Conservation (phyloP, 768 basidiomycete species). For the Rhizopogon vesiculosus region DNA sequence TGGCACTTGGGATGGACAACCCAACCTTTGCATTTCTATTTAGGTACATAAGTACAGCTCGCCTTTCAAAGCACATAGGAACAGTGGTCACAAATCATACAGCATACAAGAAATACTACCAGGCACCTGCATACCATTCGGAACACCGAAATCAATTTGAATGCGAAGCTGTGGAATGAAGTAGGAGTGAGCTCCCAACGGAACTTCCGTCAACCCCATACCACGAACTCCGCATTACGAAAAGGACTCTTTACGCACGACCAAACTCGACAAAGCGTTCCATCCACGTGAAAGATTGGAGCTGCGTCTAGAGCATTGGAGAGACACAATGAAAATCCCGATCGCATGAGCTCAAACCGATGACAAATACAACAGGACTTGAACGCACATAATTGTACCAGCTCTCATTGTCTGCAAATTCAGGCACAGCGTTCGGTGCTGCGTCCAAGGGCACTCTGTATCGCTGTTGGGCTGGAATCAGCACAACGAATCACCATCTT, state of each 20-base stretch:
- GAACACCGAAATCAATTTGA: no score
- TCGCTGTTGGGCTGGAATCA: constrained; percentile 22
- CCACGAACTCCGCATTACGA: background rate
- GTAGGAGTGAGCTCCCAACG: no score
- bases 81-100: no score
- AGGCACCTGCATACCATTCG: no score
- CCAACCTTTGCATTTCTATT: no score
- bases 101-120: no score
- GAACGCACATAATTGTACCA: constrained; percentile 29
- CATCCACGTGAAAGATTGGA: no score
- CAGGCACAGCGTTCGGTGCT: constrained; percentile 23
- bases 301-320: constrained; percentile 7
- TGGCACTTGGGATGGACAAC: no score
- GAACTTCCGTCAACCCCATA: no score
- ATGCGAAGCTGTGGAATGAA: no score
- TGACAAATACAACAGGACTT: background rate
- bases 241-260: background rate
- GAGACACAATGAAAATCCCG: background rate
- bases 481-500: background rate
- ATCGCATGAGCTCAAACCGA: background rate
- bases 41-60: no score
- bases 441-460: constrained; percentile 23
- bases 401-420: constrained; percentile 26
- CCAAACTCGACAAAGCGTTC: constrained; percentile 23
- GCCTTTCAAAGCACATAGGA: no score